Evolutionary conservation across 305 asterid species (phyloP), one percentile per base, ranked within the genome.

Genomic region (Fraxinus sp.): DNA sequence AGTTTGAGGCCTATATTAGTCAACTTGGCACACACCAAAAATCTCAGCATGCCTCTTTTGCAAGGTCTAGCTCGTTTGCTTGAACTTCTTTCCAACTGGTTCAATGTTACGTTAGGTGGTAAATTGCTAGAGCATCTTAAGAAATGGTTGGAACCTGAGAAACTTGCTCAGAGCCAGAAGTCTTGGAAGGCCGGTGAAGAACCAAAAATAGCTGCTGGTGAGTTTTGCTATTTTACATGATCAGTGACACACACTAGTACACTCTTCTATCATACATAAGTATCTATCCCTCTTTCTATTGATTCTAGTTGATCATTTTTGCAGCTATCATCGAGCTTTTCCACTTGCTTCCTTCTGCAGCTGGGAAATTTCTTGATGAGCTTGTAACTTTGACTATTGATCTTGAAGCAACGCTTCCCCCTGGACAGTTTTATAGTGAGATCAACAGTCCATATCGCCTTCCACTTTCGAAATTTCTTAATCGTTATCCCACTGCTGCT

Each of bases 101-200:
- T 97, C 89, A 97, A 95, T 89, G 98, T 97, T 82, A 95, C 99
- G 85, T 90, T 97, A 87, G 99, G 99, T 84, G 98, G 98, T 76
- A 97, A 97, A 87, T 86, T 97, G 91, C 88, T 97, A 90, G 99
- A 97, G 90, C 99, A 97, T 89, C 98, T 97, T 64, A 95, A 90
- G 89, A 97, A 95, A 89, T 97, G 99, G 99, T 88, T 97, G 91
- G 99, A 97, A 87, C 99, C 99, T 81, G 99, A 97, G 80, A 97
- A 97, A 86, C 97, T 97, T 79, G 98, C 95, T 10, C 92, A 80
- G 91, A 88, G 93, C 83, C 99, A 93, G 90, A 97, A 97, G 88
- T 86, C 98, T 28, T 97, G 99, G 99, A 97, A 95, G 90, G 94
- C 98, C 87, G 99, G 99, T 41, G 99, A 97, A 89, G 99, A 97